Evolutionary conservation across 805 yeast species (phyloP).

Genomic region (Ogataea degrootiae): DNA sequence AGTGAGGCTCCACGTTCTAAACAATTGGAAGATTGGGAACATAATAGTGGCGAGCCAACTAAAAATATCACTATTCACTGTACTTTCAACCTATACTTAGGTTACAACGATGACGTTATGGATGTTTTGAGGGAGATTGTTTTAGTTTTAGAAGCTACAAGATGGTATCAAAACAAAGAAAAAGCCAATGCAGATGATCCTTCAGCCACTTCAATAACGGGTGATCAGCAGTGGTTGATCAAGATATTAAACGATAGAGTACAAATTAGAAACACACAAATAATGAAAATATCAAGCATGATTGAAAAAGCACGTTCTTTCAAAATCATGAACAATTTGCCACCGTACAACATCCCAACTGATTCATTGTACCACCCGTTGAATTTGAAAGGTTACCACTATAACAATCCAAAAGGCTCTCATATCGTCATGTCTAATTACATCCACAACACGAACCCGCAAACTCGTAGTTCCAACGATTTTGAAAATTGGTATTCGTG

Average conservation of each 20-base stretch:
- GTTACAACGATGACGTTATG: slow-evolving; percentile 32
- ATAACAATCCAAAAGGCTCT: slow-evolving; percentile 21
- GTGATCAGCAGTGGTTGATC: slow-evolving; percentile 8
- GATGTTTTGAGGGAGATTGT: slow-evolving; percentile 29
- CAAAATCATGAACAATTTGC: slow-evolving; percentile 22
- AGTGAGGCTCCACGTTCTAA: background rate
- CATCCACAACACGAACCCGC: slow-evolving; percentile 23
- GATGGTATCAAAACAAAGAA: slow-evolving; percentile 10
- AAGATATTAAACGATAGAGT: slow-evolving; percentile 18
- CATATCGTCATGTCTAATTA: slow-evolving; percentile 19
- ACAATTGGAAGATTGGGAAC: background rate
- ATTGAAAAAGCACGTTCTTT: slow-evolving; percentile 28
- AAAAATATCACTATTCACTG: background rate
- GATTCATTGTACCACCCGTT: slow-evolving; percentile 29
- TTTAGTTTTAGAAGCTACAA: slow-evolving; percentile 25
- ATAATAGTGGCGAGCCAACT: background rate
- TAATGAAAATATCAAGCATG: slow-evolving; percentile 17
- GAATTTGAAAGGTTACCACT: slow-evolving; percentile 20
- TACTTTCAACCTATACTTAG: slow-evolving; percentile 29
- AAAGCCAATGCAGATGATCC: background rate
- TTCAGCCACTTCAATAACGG: background rate
- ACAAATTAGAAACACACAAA: slow-evolving; percentile 16
- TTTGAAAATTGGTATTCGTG: slow-evolving; percentile 31
- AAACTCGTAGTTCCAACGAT: slow-evolving; percentile 18
- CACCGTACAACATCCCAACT: slow-evolving; percentile 28